phyloP scores from a whole-genome alignment of 2,329 filamentous ascomycete species.

The Colletotrichum sp. region DNA sequence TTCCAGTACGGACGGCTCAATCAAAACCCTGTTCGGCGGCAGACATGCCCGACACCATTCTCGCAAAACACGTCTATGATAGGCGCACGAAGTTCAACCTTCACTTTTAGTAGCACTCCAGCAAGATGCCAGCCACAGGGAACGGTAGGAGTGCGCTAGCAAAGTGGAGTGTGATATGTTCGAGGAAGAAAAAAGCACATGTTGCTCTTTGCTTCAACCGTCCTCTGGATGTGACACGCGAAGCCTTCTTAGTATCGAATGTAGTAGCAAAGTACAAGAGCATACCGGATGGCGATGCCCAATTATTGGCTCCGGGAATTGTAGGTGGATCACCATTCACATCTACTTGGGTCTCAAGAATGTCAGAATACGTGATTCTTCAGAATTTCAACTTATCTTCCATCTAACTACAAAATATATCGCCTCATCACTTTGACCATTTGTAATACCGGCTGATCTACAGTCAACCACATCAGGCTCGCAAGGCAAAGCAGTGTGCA shows the following conservation, averaged over 20 bases:
- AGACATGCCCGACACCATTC: not conserved
- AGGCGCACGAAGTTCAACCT: not conserved
- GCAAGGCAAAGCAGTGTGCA: not conserved
- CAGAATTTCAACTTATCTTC: not conserved
- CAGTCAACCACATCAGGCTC: not conserved
- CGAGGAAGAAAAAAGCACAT: too few species aligned
- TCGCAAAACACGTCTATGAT: not conserved
- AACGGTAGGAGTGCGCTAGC: not conserved
- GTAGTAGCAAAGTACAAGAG: not conserved
- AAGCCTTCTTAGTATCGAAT: not conserved
- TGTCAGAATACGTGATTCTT: rapidly evolving
- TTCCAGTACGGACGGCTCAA: not conserved
- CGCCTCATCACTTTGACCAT: not conserved
- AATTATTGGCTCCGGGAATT: not conserved
- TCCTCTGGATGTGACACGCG: not conserved
- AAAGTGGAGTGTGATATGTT: not conserved
- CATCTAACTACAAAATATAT: not conserved
- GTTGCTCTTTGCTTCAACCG: too few species aligned
- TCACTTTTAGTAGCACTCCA: not conserved
- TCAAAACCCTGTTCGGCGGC: not conserved
- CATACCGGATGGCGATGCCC: rapidly evolving
- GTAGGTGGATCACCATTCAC: too few species aligned
- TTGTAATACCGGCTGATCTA: not conserved
- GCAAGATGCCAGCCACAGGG: not conserved
- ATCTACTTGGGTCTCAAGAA: not conserved